Evolutionary conservation across 2,329 filamentous ascomycete genomes (phyloP).

Genomic region (Colletotrichum melonis): DNA sequence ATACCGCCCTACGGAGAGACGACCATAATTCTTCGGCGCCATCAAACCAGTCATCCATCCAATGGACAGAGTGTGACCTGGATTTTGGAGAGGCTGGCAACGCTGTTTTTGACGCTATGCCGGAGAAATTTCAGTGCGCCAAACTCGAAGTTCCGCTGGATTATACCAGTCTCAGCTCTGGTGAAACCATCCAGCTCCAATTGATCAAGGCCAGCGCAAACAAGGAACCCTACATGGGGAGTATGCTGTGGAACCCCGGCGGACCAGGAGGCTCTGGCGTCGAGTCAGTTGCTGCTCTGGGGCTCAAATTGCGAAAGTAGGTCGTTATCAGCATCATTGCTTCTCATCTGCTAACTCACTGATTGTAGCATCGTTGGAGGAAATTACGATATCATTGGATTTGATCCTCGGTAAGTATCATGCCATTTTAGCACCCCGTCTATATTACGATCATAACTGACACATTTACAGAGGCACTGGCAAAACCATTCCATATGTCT

Average conservation of each 20-base stretch:
- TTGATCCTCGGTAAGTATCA: not conserved
- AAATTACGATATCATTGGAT: not conserved
- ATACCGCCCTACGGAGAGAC: not conserved
- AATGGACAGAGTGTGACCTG: not conserved
- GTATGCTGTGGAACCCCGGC: not conserved
- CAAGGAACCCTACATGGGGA: not conserved
- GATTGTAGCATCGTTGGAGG: not conserved
- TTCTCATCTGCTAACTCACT: not conserved
- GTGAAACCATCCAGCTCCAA: not conserved
- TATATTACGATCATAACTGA: fast-evolving
- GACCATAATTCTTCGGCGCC: not conserved
- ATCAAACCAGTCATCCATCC: not conserved
- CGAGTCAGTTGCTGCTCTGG: not conserved
- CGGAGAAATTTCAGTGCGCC: not conserved
- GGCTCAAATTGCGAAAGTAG: not conserved
- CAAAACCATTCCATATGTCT: not conserved
- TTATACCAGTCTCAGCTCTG: not conserved
- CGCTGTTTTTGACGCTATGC: not conserved
- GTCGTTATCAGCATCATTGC: not conserved
- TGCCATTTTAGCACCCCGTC: not conserved
- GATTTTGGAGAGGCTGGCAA: not conserved
- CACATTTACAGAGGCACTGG: not conserved
- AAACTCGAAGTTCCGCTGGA: not conserved
- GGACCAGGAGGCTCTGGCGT: not conserved
- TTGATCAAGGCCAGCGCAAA: not conserved